Base-by-base conservation (phyloP, 1,139 yeast species). In the Zhuliangozyma blackwelliae region DNA sequence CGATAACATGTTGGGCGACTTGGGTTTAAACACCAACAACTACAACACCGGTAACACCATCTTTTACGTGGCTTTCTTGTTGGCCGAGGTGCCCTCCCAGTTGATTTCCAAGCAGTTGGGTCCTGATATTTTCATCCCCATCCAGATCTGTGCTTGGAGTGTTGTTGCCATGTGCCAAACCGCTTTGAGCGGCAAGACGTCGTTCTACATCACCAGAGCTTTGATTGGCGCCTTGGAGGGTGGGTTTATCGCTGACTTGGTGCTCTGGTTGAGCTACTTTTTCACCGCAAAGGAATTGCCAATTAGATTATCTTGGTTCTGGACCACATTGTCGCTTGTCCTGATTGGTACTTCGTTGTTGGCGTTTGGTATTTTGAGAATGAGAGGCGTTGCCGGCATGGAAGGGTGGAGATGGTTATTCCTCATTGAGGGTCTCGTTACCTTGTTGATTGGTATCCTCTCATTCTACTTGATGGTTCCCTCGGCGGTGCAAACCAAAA, bases 341-440 rank as follows among this genome's bases (percentile, higher is more conserved):
- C 63, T 57, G 46, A 63, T 70, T 34, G 25, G 55, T 29, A 57
- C 75, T 26, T 54, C 75, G n/a, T 48, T 77, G 20, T 49, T 61
- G 31, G 68, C 67, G 0, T 61, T 60, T 47, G 68, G 61, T 6
- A 38, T 62, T 5, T 54, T 62, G 39, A 50, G 56, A 41, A 44
- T 55, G 49, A 44, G 59, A 41, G 54, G 55, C 12, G 33, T 44
- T 9, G 44, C 63, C 64, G 56, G 56, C 2, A 39, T 43, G 37
- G 52, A 56, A 27, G 85, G 86, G 16, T 80, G 86, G 86, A 64
- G 73, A 45, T 81, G 82, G 81, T 57, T 82, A 20, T 82, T 82
- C 49, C 51, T 82, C 21, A 60, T 82, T 36, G 89, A 82, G 51
- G 89, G 89, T 2, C 39, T 70, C 2, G 51, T 79, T 37, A 79